Evolutionary conservation across 2,329 filamentous ascomycete genomes (phyloP).

Genomic region (Cryphonectria parasitica): DNA sequence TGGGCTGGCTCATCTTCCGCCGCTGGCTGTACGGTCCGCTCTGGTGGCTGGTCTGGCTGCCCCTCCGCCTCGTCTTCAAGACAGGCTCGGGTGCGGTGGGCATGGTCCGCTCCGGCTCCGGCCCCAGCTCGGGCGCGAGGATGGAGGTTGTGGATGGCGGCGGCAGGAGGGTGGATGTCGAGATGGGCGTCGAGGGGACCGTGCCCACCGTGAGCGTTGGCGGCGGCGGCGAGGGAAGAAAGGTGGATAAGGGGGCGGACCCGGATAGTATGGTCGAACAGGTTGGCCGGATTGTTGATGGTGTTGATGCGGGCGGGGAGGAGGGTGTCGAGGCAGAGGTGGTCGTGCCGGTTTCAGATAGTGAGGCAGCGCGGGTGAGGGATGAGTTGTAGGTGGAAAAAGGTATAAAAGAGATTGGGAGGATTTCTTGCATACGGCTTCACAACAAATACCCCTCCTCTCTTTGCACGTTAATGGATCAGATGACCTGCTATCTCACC

Average conservation of each 20-base stretch:
- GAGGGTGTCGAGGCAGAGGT: constrained; percentile 20
- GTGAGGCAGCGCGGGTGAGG: constrained; percentile 39
- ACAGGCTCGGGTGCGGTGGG: constrained; percentile 57
- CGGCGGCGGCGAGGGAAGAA: constrained; percentile 38
- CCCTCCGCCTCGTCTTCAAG: constrained; percentile 70
- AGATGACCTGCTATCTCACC: not conserved
- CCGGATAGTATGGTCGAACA: constrained; percentile 53
- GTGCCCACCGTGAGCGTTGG: constrained; percentile 58
- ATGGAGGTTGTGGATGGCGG: constrained; percentile 34
- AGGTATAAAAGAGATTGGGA: not conserved
- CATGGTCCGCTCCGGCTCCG: constrained; percentile 50
- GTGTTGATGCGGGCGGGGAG: constrained; percentile 18
- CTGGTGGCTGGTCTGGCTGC: constrained; percentile 88
- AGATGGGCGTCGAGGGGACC: constrained; percentile 42
- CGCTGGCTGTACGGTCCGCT: constrained; percentile 84
- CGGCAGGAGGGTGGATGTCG: constrained; percentile 34
- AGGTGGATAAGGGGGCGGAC: constrained; percentile 34
- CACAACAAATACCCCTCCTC: not conserved
- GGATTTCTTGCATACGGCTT: not conserved
- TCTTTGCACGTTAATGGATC: not conserved
- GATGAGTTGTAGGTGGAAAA: constrained; percentile 44
- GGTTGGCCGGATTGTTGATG: constrained; percentile 58
- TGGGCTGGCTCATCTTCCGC: constrained; percentile 84
- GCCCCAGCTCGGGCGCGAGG: constrained; percentile 30
- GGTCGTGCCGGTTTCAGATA: constrained; percentile 13